Base-by-base conservation (phyloP, 305 asterid genomes). In the Vinca major region DNA sequence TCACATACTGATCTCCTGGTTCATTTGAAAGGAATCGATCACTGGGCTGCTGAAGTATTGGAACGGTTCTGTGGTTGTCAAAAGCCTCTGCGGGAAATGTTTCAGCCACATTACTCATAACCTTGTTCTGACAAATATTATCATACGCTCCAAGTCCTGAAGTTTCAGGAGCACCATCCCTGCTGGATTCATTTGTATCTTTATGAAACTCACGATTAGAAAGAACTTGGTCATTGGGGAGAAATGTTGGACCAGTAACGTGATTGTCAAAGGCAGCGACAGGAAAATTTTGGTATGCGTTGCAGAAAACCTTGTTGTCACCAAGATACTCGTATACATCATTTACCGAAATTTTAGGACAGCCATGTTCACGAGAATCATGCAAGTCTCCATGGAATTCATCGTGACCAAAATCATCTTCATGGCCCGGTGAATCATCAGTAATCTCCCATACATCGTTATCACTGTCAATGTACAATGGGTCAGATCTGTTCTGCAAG, bases 381-480 rank as follows among this genome's bases (percentile, higher is more conserved):
- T 40, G 53, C 13, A 19, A 7, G 68, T 69, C 66, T 53, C 64
- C 75, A 48, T 53, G 60, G 36, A 55, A 39, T 71, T 63, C 73
- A 60, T 68, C 51, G 17, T 9, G 69, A 53, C 72, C 47, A 52
- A 65, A 66, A 79, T 50, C 67, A 49, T 71, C 80, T n/a, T 62
- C 67, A 51, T 73, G 49, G 19, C 50, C 64, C 10, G 75, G 79
- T 7, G 79, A 76, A 74, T 66, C 74, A 36, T 57, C 73, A 19
- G 19, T 39, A 20, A 58, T 77, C 26, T 54, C 79, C 76, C 80
- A 80, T 73, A 80, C 88, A 63, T 92, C 89, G 57, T 88, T 79
- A 7, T 91, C 98, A 37, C 98, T 89, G 73, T 89, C 96, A n/a
- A 86, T 79, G 63, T 84, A 75, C 82, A 83, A 64, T 51, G 75